Percentiles rank a stretch among this genome's conserved stretches.
Conservation (phyloP, 805 yeast genomes). For the Candida sithepensis region DNA sequence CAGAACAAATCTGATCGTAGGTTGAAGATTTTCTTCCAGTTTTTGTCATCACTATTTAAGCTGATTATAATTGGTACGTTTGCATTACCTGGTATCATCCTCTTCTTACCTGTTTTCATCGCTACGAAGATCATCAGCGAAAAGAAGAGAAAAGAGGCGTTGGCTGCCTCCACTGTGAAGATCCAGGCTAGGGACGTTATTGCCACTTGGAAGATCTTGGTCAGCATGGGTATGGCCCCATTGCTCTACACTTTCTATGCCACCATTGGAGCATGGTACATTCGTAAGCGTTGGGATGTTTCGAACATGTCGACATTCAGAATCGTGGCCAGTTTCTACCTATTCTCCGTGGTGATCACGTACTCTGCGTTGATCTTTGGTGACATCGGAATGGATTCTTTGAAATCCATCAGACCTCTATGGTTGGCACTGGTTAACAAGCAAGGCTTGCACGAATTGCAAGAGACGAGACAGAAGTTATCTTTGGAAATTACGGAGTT, state of each 20-base stretch:
- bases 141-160: conserved; percentile 70
- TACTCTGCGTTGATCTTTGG: conserved; percentile 91
- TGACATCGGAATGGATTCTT: conserved; percentile 87
- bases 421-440: conserved; percentile 62
- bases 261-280: conserved; percentile 44
- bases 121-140: conserved; percentile 72
- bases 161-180: conserved; percentile 85
- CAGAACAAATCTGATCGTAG: conserved; percentile 29
- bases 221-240: conserved; percentile 87
- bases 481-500: conserved; percentile 72
- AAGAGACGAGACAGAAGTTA: conserved; percentile 56
- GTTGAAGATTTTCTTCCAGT: conserved; percentile 20
- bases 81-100: conserved; percentile 82
- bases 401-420: conserved; percentile 79
- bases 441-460: conserved; percentile 53
- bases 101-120: conserved; percentile 86
- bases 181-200: conserved; percentile 90
- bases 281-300: conserved; percentile 19
- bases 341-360: conserved; percentile 69
- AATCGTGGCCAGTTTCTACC: conserved; percentile 46
- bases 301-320: conserved; percentile 19
- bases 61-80: conserved; percentile 54
- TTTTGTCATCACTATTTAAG: conserved; percentile 34
- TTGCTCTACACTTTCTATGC: conserved; percentile 80
- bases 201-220: conserved; percentile 95